Evolutionary conservation across 352 stramenopile genomes (phyloP), one percentile per base, ranked within the genome.

Genomic region (Phytophthora cactorum): DNA sequence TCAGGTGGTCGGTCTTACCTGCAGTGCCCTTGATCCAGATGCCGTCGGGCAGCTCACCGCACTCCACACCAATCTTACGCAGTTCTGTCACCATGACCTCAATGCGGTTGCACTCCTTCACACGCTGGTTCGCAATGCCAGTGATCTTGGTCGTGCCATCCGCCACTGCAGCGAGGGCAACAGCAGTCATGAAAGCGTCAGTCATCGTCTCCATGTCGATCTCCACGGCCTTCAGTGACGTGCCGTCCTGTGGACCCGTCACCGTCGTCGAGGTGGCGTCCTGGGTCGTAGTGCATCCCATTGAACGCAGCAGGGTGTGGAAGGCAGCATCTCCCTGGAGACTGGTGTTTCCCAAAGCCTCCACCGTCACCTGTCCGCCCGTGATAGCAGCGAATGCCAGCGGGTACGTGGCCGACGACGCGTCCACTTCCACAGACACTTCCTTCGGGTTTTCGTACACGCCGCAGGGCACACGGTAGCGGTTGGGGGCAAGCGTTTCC

Each of bases 51-150:
- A 94, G 66, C 46, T 94, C 85, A 31, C 83, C 85, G 27, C 81
- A 89, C 52, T 87, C 80, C 38, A 97, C 90, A 38, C 97, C 97
- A 45, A 99, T 79, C 66, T 99, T 98, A 15, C 85, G 96, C 70
- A 98, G 88, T 74, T 98, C 96, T 7, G 91, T 97, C 27, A 99
- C 92, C 86, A 99, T 99, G 7, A 97, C 97, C 56, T 98, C 98
- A 77, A 99, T 99, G 47, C 97, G 91, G 69, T 99, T 98, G 58
- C 96, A 99, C 77, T 99, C 97, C 81, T 99, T 99, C 22, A 99
- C 89, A 45, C 97, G 90, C 92, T 98, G 98, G 66, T 98, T 99
- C n/a, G 97, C 97, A 45, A 99, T 98, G 67, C 98, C 98, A 38
- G 95, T 93, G 84, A 99, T 99, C 6, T 92, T 97, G 7, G 96